Evolutionary conservation across 2,329 filamentous ascomycete species (phyloP), one percentile per base, ranked within the genome.

Genomic region (Ilyonectria sp.): DNA sequence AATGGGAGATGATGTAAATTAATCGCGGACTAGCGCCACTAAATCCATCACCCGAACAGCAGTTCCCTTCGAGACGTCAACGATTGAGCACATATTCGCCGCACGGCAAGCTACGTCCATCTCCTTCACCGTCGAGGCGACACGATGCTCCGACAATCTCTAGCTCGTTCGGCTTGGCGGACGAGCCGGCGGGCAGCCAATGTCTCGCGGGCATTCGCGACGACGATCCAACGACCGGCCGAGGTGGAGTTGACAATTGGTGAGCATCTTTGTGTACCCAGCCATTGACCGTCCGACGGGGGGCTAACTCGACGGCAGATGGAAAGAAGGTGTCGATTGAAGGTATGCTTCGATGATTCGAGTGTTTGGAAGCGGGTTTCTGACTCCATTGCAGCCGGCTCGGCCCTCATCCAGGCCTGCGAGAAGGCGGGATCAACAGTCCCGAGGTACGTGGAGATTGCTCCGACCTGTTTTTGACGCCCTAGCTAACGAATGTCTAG

Each of bases 311-410:
- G 64, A 52, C 74, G 49, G 50, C 80, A 95, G 95, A 99, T 90
- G 96, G 95, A 81, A 97, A 97, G 88, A 97, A 98, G 85, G 92
- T 99, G 63, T 97, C 94, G 71, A 94, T 99, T 82, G 94, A 98
- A 93, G 94, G 94, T 97, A 91, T 75, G 78, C 46, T 62, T 66
- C 43, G 65, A 58, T 60, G 50, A 53, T 65, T 77, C 62, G 68
- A 33, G 56, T 61, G 70, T 47, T 62, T 60, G 19, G 46, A 71
- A 60, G 58, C 56, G 44, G 69, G 63, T 75, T 73, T 69, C 80
- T 86, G 78, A 86, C 80, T 62, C 67, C 56, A 76, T 74, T 78
- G 82, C 81, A 97, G 95, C 95, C 84, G 95, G 95, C 74, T 96
- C 96, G 77, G 95, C 96, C 79, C 89, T 99, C 78, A 99, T 99